Evolutionary conservation across 192 early-diverging fungal genomes (phyloP).

Genomic region (Cetraspora pellucida): DNA sequence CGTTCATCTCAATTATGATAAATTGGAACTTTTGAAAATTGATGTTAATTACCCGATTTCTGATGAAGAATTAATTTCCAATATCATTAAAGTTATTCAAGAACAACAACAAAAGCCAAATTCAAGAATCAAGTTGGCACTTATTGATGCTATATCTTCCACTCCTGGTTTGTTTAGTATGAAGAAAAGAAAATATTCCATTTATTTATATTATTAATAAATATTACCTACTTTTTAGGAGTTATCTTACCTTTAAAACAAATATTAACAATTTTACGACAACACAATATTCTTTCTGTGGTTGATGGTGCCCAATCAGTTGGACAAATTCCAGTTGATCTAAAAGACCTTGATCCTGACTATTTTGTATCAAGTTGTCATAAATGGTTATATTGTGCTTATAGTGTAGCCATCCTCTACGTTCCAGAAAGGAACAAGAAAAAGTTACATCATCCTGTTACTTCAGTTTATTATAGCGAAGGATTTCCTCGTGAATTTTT

Average conservation of each 20-base stretch:
- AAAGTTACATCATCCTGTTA: slow-evolving; percentile 49
- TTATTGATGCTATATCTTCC: slow-evolving; percentile 59
- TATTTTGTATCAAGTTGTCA: slow-evolving; percentile 71
- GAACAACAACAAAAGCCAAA: slow-evolving; percentile 31
- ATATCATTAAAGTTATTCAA: slow-evolving; percentile 41
- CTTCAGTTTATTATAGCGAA: slow-evolving; percentile 43
- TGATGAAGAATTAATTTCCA: slow-evolving; percentile 39
- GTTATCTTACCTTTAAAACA: slow-evolving; percentile 50
- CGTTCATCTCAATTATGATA: slow-evolving; percentile 44
- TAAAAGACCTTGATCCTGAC: slow-evolving; percentile 59
- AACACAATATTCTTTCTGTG: slow-evolving; percentile 56
- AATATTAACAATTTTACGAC: slow-evolving; percentile 38
- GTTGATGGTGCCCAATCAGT: slow-evolving; percentile 73
- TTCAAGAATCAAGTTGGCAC: slow-evolving; percentile 40
- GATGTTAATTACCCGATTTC: slow-evolving; percentile 53
- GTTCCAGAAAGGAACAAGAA: slow-evolving; percentile 54
- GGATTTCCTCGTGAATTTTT: slow-evolving; percentile 51
- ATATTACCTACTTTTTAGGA: slow-evolving; percentile 56
- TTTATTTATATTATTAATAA: too few species aligned
- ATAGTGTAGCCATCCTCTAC: slow-evolving; percentile 58
- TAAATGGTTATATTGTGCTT: slow-evolving; percentile 68
- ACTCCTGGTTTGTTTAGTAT: slow-evolving; percentile 43
- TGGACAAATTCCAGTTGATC: slow-evolving; percentile 64
- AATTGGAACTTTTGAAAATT: slow-evolving; percentile 41
- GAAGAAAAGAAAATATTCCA: not conserved